phyloP scores from a whole-genome alignment of 2,329 filamentous ascomycete genomes.

The Scytalidium lignicola region DNA sequence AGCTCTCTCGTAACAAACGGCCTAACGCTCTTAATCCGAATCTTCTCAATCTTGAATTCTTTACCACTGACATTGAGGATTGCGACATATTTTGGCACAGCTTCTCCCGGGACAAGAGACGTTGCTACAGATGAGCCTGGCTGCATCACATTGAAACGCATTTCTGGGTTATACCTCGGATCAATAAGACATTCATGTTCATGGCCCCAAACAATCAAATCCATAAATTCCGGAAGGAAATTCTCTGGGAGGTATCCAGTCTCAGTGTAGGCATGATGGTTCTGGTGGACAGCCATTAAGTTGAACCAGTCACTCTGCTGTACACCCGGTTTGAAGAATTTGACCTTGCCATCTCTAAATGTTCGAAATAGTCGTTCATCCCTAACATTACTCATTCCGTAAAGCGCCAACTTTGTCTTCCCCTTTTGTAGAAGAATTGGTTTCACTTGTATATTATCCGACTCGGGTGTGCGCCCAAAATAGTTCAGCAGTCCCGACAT shows the following conservation, averaged over 20 bases:
- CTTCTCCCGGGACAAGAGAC: conserved; percentile 83
- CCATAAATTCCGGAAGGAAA: conserved; percentile 84
- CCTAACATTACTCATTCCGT: conserved; percentile 91
- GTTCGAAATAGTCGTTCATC: conserved; percentile 93
- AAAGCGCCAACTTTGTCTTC: conserved; percentile 84
- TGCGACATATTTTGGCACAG: conserved; percentile 84
- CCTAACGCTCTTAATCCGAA: conserved; percentile 80
- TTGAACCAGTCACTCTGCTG: conserved; percentile 94
- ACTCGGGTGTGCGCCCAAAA: conserved; percentile 85
- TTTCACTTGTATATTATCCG: conserved; percentile 89
- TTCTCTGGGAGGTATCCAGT: conserved; percentile 94
- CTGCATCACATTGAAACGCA: conserved; percentile 92
- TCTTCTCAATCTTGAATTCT: conserved; percentile 73
- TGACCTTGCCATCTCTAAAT: conserved; percentile 88
- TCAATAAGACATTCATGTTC: conserved; percentile 95
- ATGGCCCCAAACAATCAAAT: conserved; percentile 93
- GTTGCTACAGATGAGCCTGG: conserved; percentile 95
- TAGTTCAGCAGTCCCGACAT: conserved; percentile 92
- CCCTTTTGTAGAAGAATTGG: conserved; percentile 93
- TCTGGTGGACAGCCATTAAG: conserved; percentile 90
- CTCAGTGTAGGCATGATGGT: conserved; percentile 85
- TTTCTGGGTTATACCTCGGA: conserved; percentile 76
- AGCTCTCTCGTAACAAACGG: conserved; percentile 88
- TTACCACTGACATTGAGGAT: conserved; percentile 80
- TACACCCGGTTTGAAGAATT: conserved; percentile 78